These are phyloP conservation scores for Trypanosoma avium DNA, from an alignment of 208 protist genomes.

Conservation along the genomic window DNA sequence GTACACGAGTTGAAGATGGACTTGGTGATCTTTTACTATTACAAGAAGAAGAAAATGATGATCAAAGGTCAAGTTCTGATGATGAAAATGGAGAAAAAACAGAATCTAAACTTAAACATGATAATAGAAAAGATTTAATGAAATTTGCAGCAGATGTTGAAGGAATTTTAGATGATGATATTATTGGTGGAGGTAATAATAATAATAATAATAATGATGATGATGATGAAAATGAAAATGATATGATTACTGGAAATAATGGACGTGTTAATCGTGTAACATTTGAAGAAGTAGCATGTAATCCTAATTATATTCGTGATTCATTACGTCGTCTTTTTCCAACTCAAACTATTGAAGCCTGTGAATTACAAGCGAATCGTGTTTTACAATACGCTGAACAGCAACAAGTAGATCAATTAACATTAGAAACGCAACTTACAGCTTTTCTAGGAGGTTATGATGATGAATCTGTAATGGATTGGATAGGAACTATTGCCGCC, in stretches of 20 bases:
- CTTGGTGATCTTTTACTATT: slow-evolving; percentile 23
- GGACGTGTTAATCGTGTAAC: slow-evolving; percentile 29
- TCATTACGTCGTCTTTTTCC: slow-evolving; percentile 79
- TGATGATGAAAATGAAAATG: slow-evolving; percentile 32
- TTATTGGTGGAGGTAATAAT: slow-evolving; percentile 37
- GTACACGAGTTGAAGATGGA: slow-evolving; percentile 5
- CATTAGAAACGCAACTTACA: slow-evolving; percentile 86
- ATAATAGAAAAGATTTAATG: slow-evolving; percentile 30
- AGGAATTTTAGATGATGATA: slow-evolving; percentile 26
- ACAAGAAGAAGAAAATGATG: slow-evolving; percentile 14
- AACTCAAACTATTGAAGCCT: slow-evolving; percentile 53
- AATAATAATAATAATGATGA: slow-evolving; percentile 29
- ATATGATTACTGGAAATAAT: slow-evolving; percentile 10
- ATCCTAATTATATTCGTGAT: slow-evolving; percentile 79
- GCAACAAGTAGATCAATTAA: slow-evolving; percentile 54
- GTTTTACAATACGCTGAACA: slow-evolving; percentile 69
- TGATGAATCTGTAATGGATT: slow-evolving; percentile 75
- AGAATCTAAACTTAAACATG: slow-evolving; percentile 5
- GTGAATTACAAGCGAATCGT: slow-evolving; percentile 55
- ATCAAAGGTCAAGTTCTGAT: slow-evolving; percentile 10
- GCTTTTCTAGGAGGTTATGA: slow-evolving; percentile 84
- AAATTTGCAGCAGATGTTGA: slow-evolving; percentile 47
- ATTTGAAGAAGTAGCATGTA: slow-evolving; percentile 86
- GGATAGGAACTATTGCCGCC: slow-evolving; percentile 66
- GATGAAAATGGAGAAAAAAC: slow-evolving; percentile 29